Evolutionary conservation across 2,329 filamentous ascomycete genomes (phyloP).

Genomic region (Colletotrichum liaoningense): DNA sequence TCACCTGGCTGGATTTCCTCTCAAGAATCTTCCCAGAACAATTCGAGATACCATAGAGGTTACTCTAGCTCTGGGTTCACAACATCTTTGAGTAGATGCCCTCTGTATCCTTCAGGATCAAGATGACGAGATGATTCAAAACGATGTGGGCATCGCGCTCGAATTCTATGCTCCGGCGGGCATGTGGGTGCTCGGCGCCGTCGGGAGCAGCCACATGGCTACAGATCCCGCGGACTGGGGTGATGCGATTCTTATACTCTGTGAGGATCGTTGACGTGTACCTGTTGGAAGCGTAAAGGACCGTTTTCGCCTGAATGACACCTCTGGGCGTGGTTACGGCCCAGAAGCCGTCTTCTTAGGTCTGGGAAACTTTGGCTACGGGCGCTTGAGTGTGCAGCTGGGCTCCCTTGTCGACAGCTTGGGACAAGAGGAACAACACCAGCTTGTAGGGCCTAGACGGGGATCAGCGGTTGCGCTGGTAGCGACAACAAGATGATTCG

Average conservation of each 20-base stretch:
- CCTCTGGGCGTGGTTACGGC: constrained; percentile 63
- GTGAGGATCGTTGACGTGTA: constrained; percentile 73
- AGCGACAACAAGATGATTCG: background rate
- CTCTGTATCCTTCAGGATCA: too few relatives aligned
- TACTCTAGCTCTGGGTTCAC: too few relatives aligned
- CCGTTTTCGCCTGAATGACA: constrained; percentile 59
- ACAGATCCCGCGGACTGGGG: too few relatives aligned
- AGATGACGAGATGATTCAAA: too few relatives aligned
- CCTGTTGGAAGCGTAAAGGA: constrained; percentile 75
- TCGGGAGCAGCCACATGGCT: too few relatives aligned
- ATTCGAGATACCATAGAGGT: too few relatives aligned
- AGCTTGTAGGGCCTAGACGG: constrained; percentile 62
- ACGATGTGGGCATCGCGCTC: too few relatives aligned
- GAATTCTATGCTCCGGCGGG: too few relatives aligned
- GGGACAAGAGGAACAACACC: constrained; percentile 60
- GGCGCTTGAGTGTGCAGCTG: constrained; percentile 36
- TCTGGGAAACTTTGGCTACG: constrained; percentile 36
- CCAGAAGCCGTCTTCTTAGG: constrained; percentile 36
- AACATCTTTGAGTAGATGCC: too few relatives aligned
- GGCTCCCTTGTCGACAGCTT: constrained; percentile 49
- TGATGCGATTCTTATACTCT: constrained; percentile 68
- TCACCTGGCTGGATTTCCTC: too few relatives aligned
- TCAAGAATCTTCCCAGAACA: too few relatives aligned
- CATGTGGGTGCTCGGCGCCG: too few relatives aligned
- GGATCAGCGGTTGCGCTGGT: background rate